Percentiles rank a stretch among this genome's conserved stretches.
These are phyloP conservation scores for Mycena metata DNA, from an alignment of 768 basidiomycete genomes.

Conservation along the genomic window DNA sequence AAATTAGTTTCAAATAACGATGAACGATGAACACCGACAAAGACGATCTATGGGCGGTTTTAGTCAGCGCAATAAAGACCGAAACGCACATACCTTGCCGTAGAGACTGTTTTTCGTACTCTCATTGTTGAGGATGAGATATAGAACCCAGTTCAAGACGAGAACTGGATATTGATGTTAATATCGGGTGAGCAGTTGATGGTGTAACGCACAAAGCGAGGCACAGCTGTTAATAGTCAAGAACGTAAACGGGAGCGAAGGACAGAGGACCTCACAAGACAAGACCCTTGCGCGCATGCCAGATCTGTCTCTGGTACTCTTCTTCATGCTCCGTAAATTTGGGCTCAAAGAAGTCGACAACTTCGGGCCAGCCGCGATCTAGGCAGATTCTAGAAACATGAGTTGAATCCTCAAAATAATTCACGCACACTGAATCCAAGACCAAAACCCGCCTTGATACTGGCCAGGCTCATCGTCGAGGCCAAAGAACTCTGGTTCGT, in stretches of 20 bases:
- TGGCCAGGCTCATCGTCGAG: constrained; percentile 19
- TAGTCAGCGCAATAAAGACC: neutral
- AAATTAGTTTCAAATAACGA: neutral
- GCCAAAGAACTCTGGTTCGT: constrained; percentile 10
- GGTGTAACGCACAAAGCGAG: constrained; percentile 36
- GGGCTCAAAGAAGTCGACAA: constrained; percentile 39
- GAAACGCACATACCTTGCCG: constrained; percentile 28
- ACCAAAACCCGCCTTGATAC: constrained; percentile 34
- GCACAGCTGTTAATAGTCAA: constrained; percentile 22
- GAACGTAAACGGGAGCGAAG: neutral
- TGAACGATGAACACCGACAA: constrained; percentile 9
- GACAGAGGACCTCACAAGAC: constrained; percentile 29
- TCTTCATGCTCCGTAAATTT: constrained; percentile 32
- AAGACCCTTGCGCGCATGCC: constrained; percentile 41
- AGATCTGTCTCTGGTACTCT: constrained; percentile 41
- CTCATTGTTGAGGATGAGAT: constrained; percentile 38
- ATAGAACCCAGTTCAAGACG: constrained; percentile 49
- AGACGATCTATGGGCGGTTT: constrained; percentile 20
- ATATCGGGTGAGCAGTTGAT: neutral
- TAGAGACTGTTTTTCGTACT: constrained; percentile 33
- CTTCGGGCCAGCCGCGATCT: constrained; percentile 32
- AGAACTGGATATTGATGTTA: constrained; percentile 29
- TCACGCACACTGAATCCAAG: constrained; percentile 25
- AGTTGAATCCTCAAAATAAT: neutral
- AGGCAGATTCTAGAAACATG: no score